A percentile compares a stretch with the other conserved stretches of the same genome.
Conservation (phyloP, 345 rosid genomes). For the Eutrema yunnanense region DNA sequence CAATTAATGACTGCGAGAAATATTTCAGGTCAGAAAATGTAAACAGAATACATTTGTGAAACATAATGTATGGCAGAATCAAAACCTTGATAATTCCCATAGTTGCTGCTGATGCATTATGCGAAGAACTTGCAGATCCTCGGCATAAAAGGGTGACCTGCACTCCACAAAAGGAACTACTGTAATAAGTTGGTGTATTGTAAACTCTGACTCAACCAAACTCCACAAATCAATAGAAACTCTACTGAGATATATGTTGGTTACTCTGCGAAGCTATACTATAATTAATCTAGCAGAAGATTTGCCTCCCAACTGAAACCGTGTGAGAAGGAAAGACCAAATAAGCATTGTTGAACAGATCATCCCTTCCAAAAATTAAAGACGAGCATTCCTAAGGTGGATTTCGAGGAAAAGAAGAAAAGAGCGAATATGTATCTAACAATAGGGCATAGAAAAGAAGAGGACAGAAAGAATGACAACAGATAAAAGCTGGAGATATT, state of each 20-base stretch:
- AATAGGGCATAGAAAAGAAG: background rate
- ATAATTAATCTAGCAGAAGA: conserved; percentile 18
- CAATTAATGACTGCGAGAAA: conserved; percentile 85
- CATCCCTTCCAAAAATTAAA: conserved; percentile 7
- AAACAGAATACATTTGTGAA: background rate
- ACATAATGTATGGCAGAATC: conserved; percentile 3
- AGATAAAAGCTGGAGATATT: background rate
- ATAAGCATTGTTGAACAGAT: conserved; percentile 8
- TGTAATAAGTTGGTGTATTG: conserved; percentile 10
- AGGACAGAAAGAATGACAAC: background rate
- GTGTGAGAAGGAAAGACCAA: conserved; percentile 18
- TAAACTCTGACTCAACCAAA: conserved; percentile 1
- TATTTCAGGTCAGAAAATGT: conserved; percentile 22
- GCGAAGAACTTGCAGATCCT: conserved; percentile 61
- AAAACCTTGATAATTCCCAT: conserved; percentile 93
- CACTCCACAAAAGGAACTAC: conserved; percentile 19
- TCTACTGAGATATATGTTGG: background rate
- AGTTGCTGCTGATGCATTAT: conserved; percentile 62
- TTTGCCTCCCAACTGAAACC: conserved; percentile 12
- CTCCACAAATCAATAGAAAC: conserved; percentile 2
- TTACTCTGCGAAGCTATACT: background rate
- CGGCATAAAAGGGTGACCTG: conserved; percentile 90
- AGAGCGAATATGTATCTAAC: conserved; percentile 11
- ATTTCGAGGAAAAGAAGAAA: background rate
- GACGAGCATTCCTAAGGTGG: background rate